These are phyloP conservation scores for Neofusicoccum cordaticola DNA, from an alignment of 2,329 filamentous ascomycete genomes.

Conservation along the genomic window DNA sequence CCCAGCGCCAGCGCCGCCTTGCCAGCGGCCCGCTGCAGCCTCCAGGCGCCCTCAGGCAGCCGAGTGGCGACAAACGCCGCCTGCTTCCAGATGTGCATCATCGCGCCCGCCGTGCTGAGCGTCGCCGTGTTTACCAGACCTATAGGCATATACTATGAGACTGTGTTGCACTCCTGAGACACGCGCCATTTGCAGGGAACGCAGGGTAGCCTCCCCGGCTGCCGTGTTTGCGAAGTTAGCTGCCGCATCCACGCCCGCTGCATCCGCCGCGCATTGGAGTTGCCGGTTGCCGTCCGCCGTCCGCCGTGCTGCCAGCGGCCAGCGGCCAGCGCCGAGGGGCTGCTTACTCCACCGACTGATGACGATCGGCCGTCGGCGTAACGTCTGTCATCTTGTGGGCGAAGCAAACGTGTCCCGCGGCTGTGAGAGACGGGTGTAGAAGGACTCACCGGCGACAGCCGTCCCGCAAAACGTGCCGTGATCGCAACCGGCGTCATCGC, in stretches of 20 bases:
- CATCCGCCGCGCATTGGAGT: background rate
- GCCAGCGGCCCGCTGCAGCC: background rate
- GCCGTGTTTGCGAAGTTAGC: background rate
- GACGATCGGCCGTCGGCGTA: background rate
- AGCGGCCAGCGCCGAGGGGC: background rate
- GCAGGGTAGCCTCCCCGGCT: background rate
- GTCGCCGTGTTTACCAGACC: background rate
- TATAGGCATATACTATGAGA: constrained; percentile 5
- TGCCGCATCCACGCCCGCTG: background rate
- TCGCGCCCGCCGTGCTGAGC: background rate
- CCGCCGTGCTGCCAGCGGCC: background rate
- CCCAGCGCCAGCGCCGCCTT: background rate
- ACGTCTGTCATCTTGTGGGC: background rate
- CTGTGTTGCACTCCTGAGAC: constrained; percentile 11
- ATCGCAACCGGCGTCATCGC: background rate
- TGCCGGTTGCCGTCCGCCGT: background rate
- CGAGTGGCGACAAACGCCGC: background rate
- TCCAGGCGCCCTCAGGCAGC: background rate
- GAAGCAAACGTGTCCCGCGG: background rate
- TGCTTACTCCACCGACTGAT: background rate
- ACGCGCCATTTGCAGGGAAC: background rate
- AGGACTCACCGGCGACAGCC: background rate
- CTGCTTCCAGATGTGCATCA: background rate
- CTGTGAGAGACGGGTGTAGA: background rate
- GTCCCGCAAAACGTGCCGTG: background rate